These are phyloP conservation scores for Fistulinella prunicolor DNA, from an alignment of 768 basidiomycete genomes.

Conservation along the genomic window DNA sequence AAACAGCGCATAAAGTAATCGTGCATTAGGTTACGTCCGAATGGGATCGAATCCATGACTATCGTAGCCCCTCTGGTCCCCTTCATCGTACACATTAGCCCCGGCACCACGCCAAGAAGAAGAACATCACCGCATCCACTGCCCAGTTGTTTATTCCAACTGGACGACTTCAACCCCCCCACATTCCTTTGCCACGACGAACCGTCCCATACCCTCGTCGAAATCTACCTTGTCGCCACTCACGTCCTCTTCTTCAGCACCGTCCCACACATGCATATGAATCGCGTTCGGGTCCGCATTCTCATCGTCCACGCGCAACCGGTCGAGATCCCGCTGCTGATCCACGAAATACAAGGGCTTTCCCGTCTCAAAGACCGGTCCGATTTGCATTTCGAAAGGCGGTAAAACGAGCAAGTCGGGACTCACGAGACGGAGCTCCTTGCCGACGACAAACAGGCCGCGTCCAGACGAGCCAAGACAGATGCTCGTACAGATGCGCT, in stretches of 20 bases:
- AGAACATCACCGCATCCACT: no score
- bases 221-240: constrained; percentile 26
- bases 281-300: no score
- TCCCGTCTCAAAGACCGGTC: constrained; percentile 27
- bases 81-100: no score
- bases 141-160: constrained; percentile 12
- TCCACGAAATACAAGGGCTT: constrained; percentile 18
- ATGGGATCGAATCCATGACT: no score
- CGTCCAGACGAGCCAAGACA: constrained; percentile 29
- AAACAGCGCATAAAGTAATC: no score
- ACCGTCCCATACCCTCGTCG: constrained; percentile 31
- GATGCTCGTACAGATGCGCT: constrained; percentile 14
- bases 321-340: background rate
- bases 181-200: constrained; percentile 24
- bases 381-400: constrained; percentile 30
- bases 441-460: constrained; percentile 25
- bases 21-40: no score
- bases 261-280: no score
- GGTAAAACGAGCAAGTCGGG: constrained; percentile 23
- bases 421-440: constrained; percentile 22
- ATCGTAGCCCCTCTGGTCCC: no score
- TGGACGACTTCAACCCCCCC: constrained; percentile 31
- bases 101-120: no score
- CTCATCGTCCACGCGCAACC: background rate
- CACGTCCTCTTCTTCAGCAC: background rate